A percentile compares a stretch with the other conserved stretches of the same genome.
Evolutionary conservation across 2,329 filamentous ascomycete species (phyloP).

Genomic region (Coniochaeta ligniaria): DNA sequence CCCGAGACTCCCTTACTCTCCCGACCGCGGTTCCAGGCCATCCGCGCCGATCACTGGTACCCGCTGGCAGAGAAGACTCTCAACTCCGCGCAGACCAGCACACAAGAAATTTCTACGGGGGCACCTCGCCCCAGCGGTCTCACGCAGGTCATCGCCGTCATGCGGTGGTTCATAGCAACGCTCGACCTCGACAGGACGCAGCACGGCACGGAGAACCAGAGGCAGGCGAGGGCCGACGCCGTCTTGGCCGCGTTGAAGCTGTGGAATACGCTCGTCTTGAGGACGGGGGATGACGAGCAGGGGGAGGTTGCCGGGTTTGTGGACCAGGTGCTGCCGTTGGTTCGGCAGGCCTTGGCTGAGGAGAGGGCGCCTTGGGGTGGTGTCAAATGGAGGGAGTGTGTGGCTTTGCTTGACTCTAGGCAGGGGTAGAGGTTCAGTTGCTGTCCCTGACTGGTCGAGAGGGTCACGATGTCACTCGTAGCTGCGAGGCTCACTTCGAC

Average conservation of each 20-base stretch:
- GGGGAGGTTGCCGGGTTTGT: slow-evolving; percentile 29
- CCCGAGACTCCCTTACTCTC: slow-evolving; percentile 27
- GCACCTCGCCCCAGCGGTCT: neutral
- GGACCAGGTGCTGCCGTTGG: slow-evolving; percentile 23
- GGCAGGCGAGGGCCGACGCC: slow-evolving; percentile 38
- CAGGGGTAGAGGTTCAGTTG: neutral
- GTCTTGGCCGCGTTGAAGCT: slow-evolving; percentile 32
- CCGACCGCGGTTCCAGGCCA: slow-evolving; percentile 27
- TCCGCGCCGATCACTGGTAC: slow-evolving; percentile 47
- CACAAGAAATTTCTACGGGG: no score
- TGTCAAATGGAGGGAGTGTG: slow-evolving; percentile 14
- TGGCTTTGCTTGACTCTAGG: neutral
- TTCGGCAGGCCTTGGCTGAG: slow-evolving; percentile 23
- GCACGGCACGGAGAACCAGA: slow-evolving; percentile 43
- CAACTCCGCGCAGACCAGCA: slow-evolving; percentile 23
- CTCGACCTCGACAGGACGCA: slow-evolving; percentile 39
- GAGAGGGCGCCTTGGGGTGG: slow-evolving; percentile 27
- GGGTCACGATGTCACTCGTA: no score
- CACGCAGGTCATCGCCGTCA: slow-evolving; percentile 9
- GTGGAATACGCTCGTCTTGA: slow-evolving; percentile 25
- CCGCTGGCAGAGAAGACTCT: slow-evolving; percentile 39
- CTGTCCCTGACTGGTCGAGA: no score
- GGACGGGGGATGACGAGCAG: slow-evolving; percentile 4
- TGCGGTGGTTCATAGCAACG: slow-evolving; percentile 33
- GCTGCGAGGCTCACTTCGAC: no score